phyloP scores from a whole-genome alignment of 2,329 filamentous ascomycete species.

The Arachnopeziza araneosa region DNA sequence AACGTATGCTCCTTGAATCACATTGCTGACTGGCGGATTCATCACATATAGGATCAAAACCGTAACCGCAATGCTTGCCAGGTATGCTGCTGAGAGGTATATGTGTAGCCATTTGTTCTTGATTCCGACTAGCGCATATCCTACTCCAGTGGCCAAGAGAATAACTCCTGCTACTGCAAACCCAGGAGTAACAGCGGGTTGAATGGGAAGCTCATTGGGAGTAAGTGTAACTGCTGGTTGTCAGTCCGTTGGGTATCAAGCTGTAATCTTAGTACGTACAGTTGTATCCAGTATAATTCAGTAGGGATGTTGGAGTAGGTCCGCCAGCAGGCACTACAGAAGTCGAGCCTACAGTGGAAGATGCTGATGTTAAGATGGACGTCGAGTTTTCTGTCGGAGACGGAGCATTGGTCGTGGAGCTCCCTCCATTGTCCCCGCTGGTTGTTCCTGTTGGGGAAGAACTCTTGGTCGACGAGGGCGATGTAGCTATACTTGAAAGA shows the following conservation, averaged over 20 bases:
- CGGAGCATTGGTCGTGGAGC: slow-evolving; percentile 6
- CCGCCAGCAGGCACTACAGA: slow-evolving; percentile 9
- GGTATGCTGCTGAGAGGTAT: slow-evolving; percentile 72
- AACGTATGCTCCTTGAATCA: slow-evolving; percentile 80
- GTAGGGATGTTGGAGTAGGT: slow-evolving; percentile 9
- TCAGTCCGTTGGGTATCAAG: slow-evolving; percentile 10
- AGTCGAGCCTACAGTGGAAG: slow-evolving; percentile 4
- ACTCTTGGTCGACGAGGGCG: slow-evolving; percentile 8
- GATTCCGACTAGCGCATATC: slow-evolving; percentile 73
- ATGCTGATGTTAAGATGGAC: slow-evolving; percentile 9
- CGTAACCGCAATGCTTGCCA: slow-evolving; percentile 66
- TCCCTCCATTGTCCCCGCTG: slow-evolving; percentile 8
- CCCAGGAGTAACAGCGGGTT: slow-evolving; percentile 72
- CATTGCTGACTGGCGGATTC: slow-evolving; percentile 67
- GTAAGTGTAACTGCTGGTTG: slow-evolving; percentile 23
- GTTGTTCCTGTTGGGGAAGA: slow-evolving; percentile 9
- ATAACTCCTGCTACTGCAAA: slow-evolving; percentile 74
- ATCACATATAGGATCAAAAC: slow-evolving; percentile 88
- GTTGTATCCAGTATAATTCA: slow-evolving; percentile 19
- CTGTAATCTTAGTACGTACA: slow-evolving; percentile 13
- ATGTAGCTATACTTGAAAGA: slow-evolving; percentile 15
- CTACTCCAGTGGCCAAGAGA: slow-evolving; percentile 64
- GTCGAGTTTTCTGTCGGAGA: slow-evolving; percentile 7
- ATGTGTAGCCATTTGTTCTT: slow-evolving; percentile 75
- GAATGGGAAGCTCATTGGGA: slow-evolving; percentile 58